Percentiles rank a stretch among this genome's conserved stretches.
Evolutionary conservation across 2,329 filamentous ascomycete species (phyloP).

Genomic region (Diaporthe humulicola): DNA sequence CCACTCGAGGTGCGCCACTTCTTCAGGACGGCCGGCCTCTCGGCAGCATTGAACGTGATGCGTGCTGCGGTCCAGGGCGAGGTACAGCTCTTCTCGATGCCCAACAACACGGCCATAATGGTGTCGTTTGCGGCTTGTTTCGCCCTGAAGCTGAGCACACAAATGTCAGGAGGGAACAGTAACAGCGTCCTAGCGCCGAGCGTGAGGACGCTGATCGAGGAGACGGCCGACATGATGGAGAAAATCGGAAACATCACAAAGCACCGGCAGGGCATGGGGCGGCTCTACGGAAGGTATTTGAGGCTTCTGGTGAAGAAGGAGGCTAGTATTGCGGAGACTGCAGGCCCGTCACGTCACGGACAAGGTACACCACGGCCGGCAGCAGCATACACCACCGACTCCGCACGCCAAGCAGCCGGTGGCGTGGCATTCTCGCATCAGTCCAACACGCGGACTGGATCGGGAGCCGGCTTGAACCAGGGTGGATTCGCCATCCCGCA

Average conservation of each 20-base stretch:
- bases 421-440: conserved; percentile 2
- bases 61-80: conserved; percentile 81
- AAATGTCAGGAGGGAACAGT: conserved; percentile 61
- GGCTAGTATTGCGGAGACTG: conserved; percentile 42
- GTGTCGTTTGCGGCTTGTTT: conserved; percentile 81
- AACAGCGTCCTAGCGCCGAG: conserved; percentile 65
- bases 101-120: conserved; percentile 84
- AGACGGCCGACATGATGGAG: conserved; percentile 77
- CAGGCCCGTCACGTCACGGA: conserved; percentile 30
- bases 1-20: conserved; percentile 79
- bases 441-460: not conserved
- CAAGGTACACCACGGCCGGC: conserved; percentile 31
- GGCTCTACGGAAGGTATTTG: conserved; percentile 61
- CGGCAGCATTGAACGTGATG: conserved; percentile 81
- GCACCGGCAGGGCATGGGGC: conserved; percentile 76
- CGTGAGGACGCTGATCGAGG: conserved; percentile 74
- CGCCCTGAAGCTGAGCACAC: conserved; percentile 73
- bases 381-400: not conserved
- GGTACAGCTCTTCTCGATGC: conserved; percentile 78
- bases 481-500: conserved; percentile 40
- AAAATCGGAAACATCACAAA: conserved; percentile 75
- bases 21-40: conserved; percentile 79
- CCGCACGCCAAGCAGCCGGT: conserved; percentile 28
- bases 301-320: conserved; percentile 59
- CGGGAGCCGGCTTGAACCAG: conserved; percentile 16